Percentiles rank a stretch among this genome's conserved stretches.
These are phyloP conservation scores for Debaryomyces nepalensis DNA, from an alignment of 1,139 yeast species.

Conservation along the genomic window DNA sequence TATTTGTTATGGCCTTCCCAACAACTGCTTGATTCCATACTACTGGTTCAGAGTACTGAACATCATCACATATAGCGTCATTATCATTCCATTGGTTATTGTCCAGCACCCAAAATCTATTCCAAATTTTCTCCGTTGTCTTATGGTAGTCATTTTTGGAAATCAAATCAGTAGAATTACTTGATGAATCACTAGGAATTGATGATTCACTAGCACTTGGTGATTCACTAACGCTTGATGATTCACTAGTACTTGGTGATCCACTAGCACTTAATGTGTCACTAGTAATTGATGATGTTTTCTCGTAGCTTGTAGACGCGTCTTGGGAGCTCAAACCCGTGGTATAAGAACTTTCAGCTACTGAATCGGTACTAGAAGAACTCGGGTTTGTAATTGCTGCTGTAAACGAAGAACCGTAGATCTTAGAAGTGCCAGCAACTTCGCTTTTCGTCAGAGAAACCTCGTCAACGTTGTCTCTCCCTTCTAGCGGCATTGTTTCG, in stretches of 20 bases:
- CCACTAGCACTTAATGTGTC: neutral
- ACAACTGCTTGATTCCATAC: conserved; percentile 36
- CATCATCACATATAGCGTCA: conserved; percentile 21
- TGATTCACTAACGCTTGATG: neutral
- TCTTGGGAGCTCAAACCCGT: conserved; percentile 9
- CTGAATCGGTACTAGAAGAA: neutral
- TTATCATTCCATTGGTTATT: conserved; percentile 27
- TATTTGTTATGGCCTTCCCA: conserved; percentile 27
- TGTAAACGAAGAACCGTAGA: neutral
- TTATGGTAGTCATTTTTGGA: conserved; percentile 17
- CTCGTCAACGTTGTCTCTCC: too few relatives aligned
- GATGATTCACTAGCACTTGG: neutral
- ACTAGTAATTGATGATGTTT: neutral
- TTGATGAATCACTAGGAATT: neutral
- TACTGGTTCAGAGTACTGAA: conserved; percentile 17
- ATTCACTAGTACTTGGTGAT: neutral
- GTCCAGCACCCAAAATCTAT: conserved; percentile 26
- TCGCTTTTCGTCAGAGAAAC: too few relatives aligned
- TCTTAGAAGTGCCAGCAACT: neutral
- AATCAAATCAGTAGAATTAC: conserved; percentile 12
- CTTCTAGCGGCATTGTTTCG: conserved; percentile 1
- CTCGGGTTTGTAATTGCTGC: neutral
- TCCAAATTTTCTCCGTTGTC: conserved; percentile 24
- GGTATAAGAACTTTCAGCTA: conserved; percentile 1
- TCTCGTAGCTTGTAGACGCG: conserved; percentile 3